These are phyloP conservation scores for Coniochaeta sp. DNA, from an alignment of 2,329 filamentous ascomycete species.

Conservation along the genomic window DNA sequence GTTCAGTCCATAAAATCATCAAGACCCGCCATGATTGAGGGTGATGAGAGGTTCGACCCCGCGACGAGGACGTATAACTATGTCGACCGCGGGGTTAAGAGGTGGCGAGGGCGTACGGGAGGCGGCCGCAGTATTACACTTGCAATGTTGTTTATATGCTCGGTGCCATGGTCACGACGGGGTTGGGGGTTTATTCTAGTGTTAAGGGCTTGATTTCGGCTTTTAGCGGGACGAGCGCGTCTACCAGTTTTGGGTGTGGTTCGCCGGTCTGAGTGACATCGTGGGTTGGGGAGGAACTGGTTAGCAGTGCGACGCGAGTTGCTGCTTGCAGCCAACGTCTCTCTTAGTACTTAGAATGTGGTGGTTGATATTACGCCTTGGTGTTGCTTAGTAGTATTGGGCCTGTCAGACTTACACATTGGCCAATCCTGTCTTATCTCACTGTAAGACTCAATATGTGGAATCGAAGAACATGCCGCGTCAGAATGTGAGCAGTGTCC, in stretches of 20 bases:
- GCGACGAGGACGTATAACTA: conserved; percentile 13
- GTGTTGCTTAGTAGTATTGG: too few species aligned
- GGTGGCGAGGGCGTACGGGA: conserved; percentile 17
- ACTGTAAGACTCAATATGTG: too few species aligned
- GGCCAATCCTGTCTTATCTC: too few species aligned
- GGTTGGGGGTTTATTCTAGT: conserved; percentile 16
- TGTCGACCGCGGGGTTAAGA: conserved; percentile 13
- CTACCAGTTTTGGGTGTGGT: conserved; percentile 6
- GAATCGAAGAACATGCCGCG: too few species aligned
- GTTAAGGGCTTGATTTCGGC: conserved; percentile 15
- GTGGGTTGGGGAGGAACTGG: too few species aligned
- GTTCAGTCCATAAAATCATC: too few species aligned
- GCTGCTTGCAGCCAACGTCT: too few species aligned
- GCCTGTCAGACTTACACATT: too few species aligned
- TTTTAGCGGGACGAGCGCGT: conserved; percentile 7
- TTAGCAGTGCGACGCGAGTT: too few species aligned
- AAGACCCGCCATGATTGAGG: conserved; percentile 26
- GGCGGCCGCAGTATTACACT: conserved; percentile 14
- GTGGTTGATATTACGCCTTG: too few species aligned
- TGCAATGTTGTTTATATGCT: conserved; percentile 18
- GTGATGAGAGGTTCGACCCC: conserved; percentile 14
- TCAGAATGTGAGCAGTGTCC: too few species aligned
- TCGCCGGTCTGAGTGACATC: conserved; percentile 6
- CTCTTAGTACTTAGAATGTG: too few species aligned
- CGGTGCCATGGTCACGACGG: conserved; percentile 15